Conservation (phyloP, 2,329 filamentous ascomycete genomes). For the Elsinoe necatrix region DNA sequence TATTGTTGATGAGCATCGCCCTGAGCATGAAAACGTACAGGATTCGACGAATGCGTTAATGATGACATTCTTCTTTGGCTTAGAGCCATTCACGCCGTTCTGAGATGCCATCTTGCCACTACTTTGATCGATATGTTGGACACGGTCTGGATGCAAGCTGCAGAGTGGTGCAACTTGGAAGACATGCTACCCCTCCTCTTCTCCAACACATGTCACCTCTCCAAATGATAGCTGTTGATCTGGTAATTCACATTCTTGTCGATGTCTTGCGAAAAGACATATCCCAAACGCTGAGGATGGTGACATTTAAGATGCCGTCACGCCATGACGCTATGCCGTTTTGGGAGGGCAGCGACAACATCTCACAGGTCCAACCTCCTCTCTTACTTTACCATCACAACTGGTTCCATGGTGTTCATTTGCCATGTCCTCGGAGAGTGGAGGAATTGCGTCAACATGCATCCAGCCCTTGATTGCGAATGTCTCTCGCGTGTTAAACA, state of each 20-base stretch:
- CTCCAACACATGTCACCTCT: slow-evolving; percentile 4
- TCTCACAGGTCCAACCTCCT: background rate
- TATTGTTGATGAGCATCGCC: too few relatives aligned
- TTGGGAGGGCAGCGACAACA: background rate
- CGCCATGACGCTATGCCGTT: slow-evolving; percentile 10
- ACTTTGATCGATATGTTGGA: background rate
- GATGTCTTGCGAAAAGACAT: background rate
- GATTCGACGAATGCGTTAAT: slow-evolving; percentile 38
- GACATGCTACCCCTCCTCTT: background rate
- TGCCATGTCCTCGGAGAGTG: background rate
- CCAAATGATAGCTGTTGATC: background rate
- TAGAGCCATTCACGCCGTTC: background rate
- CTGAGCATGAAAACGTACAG: slow-evolving; percentile 22
- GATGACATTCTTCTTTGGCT: slow-evolving; percentile 31
- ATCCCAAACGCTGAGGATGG: background rate
- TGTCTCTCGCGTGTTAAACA: background rate
- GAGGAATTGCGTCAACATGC: slow-evolving; percentile 6
- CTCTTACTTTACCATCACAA: background rate
- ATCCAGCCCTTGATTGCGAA: slow-evolving; percentile 3
- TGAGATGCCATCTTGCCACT: background rate
- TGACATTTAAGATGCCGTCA: slow-evolving; percentile 1
- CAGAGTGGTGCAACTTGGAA: background rate
- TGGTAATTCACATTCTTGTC: background rate
- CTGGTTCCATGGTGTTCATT: background rate
- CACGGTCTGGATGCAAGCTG: background rate